Conservation (phyloP, 345 rosid genomes). For the Aegle marmelos region DNA sequence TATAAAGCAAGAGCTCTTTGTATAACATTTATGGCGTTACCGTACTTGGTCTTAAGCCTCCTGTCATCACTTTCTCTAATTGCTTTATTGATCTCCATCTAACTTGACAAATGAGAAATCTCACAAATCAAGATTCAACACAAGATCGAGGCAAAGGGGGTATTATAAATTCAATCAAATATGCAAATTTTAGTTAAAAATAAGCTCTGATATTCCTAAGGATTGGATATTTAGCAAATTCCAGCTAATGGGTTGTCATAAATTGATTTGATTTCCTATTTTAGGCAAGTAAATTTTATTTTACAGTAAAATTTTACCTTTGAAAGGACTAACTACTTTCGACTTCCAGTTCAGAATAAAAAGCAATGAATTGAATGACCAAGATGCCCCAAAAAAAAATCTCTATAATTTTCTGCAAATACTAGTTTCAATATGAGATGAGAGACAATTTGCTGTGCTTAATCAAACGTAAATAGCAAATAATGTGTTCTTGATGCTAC, state of each 20-base stretch:
- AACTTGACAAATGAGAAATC: slow-evolving; percentile 19
- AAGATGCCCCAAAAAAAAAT: not conserved
- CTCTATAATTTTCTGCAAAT: not conserved
- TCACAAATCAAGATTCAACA: slow-evolving; percentile 8
- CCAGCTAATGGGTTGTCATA: not conserved
- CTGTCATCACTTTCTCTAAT: slow-evolving; percentile 75
- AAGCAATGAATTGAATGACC: not conserved
- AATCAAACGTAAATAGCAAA: not conserved
- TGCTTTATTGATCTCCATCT: slow-evolving; percentile 92
- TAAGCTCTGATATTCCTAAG: not conserved
- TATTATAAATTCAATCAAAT: not conserved
- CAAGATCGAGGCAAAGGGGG: slow-evolving; percentile 10
- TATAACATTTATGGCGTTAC: slow-evolving; percentile 85
- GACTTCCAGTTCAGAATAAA: not conserved
- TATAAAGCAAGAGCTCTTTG: slow-evolving; percentile 84
- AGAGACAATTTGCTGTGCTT: not conserved
- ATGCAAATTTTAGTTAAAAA: not conserved
- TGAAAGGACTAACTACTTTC: not conserved
- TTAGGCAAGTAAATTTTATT: not conserved
- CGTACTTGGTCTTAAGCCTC: slow-evolving; percentile 91
- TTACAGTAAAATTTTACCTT: no score
- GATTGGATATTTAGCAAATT: not conserved
- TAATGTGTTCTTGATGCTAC: not conserved
- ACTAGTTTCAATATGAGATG: not conserved
- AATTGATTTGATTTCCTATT: not conserved